A percentile compares a stretch with the other conserved stretches of the same genome.
These are phyloP conservation scores for Coemansia furcata DNA, from an alignment of 192 early-diverging fungal genomes.

Conservation along the genomic window DNA sequence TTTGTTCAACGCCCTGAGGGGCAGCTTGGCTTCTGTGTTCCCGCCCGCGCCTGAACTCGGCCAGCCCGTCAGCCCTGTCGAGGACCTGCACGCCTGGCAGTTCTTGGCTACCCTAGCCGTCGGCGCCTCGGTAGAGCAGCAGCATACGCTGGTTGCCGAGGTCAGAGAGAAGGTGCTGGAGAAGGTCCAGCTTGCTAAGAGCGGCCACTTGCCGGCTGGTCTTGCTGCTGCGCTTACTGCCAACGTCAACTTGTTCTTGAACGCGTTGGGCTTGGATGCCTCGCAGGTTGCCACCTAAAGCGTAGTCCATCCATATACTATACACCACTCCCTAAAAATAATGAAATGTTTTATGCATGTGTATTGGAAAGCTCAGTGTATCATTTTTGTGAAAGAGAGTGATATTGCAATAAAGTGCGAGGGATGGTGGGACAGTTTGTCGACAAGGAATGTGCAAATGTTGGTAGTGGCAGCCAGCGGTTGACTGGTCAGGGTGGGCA, in stretches of 20 bases:
- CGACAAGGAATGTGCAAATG: no score
- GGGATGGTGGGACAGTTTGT: no score
- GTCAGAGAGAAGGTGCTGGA: conserved; percentile 82
- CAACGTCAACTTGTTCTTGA: conserved; percentile 95
- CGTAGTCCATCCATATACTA: background rate
- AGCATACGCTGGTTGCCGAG: conserved; percentile 87
- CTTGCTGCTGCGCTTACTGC: conserved; percentile 64
- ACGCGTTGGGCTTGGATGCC: conserved; percentile 87
- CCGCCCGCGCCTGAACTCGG: conserved; percentile 54
- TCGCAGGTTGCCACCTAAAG: conserved; percentile 35
- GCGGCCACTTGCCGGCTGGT: conserved; percentile 55
- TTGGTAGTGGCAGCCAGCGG: no score
- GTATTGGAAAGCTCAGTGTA: no score
- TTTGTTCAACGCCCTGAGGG: conserved; percentile 76
- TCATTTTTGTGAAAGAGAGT: no score
- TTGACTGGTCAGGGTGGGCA: no score
- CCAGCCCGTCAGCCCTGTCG: conserved; percentile 40
- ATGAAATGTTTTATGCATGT: background rate
- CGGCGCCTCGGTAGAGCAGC: conserved; percentile 92
- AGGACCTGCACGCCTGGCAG: conserved; percentile 95
- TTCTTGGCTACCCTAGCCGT: conserved; percentile 96
- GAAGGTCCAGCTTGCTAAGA: conserved; percentile 65
- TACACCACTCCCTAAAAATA: background rate
- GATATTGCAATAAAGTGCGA: no score
- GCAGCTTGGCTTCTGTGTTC: conserved; percentile 76